These are phyloP conservation scores for Scytalidium lignicola DNA, from an alignment of 2,329 filamentous ascomycete genomes.

Conservation along the genomic window DNA sequence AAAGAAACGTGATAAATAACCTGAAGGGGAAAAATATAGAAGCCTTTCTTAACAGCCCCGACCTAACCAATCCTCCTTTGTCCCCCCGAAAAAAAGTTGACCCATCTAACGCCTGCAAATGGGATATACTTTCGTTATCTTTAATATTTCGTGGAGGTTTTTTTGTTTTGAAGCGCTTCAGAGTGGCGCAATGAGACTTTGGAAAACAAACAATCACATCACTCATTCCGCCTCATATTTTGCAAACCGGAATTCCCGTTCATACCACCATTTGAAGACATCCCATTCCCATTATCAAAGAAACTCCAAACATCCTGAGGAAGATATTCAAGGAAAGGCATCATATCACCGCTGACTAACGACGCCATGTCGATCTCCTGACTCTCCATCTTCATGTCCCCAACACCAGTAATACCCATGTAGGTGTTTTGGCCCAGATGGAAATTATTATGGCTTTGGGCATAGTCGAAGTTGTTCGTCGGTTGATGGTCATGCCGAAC, in stretches of 20 bases:
- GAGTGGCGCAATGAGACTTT: too few species aligned
- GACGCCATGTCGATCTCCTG: slow-evolving; percentile 72
- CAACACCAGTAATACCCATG: slow-evolving; percentile 21
- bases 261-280: neutral
- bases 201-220: too few species aligned
- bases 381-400: slow-evolving; percentile 65
- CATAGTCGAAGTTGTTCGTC: slow-evolving; percentile 9
- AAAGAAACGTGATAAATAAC: too few species aligned
- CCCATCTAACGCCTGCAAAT: too few species aligned
- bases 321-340: slow-evolving; percentile 72
- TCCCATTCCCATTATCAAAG: slow-evolving; percentile 33
- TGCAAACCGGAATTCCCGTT: neutral
- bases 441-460: slow-evolving; percentile 7
- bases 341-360: slow-evolving; percentile 58
- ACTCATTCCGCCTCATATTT: neutral
- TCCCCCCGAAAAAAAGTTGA: too few species aligned
- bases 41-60: too few species aligned
- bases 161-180: too few species aligned
- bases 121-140: too few species aligned
- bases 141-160: too few species aligned
- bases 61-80: too few species aligned
- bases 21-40: too few species aligned
- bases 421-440: slow-evolving; percentile 10
- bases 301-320: slow-evolving; percentile 60
- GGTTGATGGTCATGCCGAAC: slow-evolving; percentile 2